phyloP scores from a whole-genome alignment of 768 basidiomycete genomes.

The Tricholoma terreum region DNA sequence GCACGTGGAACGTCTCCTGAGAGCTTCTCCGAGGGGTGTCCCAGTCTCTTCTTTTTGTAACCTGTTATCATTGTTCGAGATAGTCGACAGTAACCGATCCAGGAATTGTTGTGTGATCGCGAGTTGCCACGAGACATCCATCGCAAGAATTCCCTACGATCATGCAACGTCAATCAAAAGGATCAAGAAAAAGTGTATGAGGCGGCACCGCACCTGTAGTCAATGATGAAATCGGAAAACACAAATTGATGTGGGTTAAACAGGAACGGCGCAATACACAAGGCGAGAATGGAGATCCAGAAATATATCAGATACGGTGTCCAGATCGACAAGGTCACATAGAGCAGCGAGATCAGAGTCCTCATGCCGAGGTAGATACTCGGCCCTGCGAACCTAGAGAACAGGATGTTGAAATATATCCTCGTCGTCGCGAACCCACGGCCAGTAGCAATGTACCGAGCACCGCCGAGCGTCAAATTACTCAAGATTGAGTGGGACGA shows the following conservation, averaged over 20 bases:
- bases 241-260: slow-evolving; percentile 99
- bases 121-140: slow-evolving; percentile 99
- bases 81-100: slow-evolving; percentile 98
- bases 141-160: slow-evolving; percentile 84
- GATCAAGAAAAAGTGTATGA: neutral
- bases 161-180: slow-evolving; percentile 5
- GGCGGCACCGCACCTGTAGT: slow-evolving; percentile 62
- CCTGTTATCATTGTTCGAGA: slow-evolving; percentile 99
- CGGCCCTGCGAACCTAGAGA: slow-evolving; percentile 97
- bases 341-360: slow-evolving; percentile 87
- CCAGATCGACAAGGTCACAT: slow-evolving; percentile 90
- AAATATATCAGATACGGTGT: slow-evolving; percentile 94
- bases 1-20: slow-evolving; percentile 95
- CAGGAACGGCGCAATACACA: slow-evolving; percentile 94
- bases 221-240: slow-evolving; percentile 94
- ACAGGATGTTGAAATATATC: slow-evolving; percentile 91
- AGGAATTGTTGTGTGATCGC: slow-evolving; percentile 93
- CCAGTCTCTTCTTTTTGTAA: slow-evolving; percentile 98
- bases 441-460: slow-evolving; percentile 97
- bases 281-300: slow-evolving; percentile 91
- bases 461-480: slow-evolving; percentile 96
- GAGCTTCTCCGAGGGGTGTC: slow-evolving; percentile 95
- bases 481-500: slow-evolving; percentile 96
- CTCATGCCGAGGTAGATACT: slow-evolving; percentile 97
- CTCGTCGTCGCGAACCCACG: slow-evolving; percentile 98